Base-by-base conservation (phyloP, 768 basidiomycete genomes). In the Suillus occidentalis region DNA sequence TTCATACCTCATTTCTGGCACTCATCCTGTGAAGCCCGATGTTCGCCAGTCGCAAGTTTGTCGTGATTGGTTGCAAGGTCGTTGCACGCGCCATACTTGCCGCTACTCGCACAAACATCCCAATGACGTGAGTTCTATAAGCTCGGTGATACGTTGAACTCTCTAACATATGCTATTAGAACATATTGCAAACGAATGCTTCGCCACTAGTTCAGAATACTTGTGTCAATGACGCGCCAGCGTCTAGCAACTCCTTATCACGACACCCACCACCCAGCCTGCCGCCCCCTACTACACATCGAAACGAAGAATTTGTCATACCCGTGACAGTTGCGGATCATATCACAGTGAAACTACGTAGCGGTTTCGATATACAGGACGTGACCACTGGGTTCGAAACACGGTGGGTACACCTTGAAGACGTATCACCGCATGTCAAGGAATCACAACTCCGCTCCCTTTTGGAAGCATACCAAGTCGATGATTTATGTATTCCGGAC, bases 311-410 rank as follows among this genome's bases (percentile, higher is more conserved):
- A 25, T 2, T 58, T 58, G 57, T 25, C 25, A 58, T 58, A 25
- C 57, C 68, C 0, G 61, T 82, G 14, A 79, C 73, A 0, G 71
- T 90, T 8, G 80, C 86, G 49, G 83, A 87, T 43, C 83, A 88
- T 62, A 87, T 84, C 25, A 81, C 78, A 60, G 83, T 88, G 22
- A 83, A 79, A 25, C 78, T 92, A 55, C 83, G 83, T 39, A 73
- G 84, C 0, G 92, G 92, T 0, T 90, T 90, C 55, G 79, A 80
- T 2, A 81, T 93, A 3, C 72, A 78, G 31, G 80, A 85, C 0
- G 72, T 92, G 7, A 73, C 74, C 8, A 92, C 91, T 1, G 87
- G 87, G 1, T 89, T 92, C 49, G 91, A 94, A 69, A 87, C 88
- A 0, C 83, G 82, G 7, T 86, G 85, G 79, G 70, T 92, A 10